A percentile compares a stretch with the other conserved stretches of the same genome.
Evolutionary conservation across 768 basidiomycete species (phyloP).

Genomic region (Agrocybe chaxingu): DNA sequence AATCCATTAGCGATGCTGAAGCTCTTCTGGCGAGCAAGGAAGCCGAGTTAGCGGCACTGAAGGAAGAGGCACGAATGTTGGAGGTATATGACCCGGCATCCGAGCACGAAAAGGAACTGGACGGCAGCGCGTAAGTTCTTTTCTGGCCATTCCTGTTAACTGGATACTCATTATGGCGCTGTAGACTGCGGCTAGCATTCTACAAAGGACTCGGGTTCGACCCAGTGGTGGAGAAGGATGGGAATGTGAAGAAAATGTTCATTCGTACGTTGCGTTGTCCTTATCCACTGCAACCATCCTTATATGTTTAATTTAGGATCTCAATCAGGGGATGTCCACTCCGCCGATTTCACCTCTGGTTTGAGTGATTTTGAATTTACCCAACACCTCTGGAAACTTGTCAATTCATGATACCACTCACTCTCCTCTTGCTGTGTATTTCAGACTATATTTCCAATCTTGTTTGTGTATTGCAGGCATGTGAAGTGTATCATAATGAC

Average conservation of each 20-base stretch:
- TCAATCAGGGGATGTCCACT: constrained; percentile 45
- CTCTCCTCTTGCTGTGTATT: background rate
- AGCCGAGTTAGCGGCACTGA: constrained; percentile 64
- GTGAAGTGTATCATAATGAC: constrained; percentile 13
- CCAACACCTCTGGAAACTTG: constrained; percentile 43
- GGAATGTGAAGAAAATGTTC: constrained; percentile 56
- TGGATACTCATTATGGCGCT: constrained; percentile 3
- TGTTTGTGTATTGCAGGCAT: constrained; percentile 9
- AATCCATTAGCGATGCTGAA: constrained; percentile 74
- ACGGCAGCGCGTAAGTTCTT: constrained; percentile 59
- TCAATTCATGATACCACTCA: constrained; percentile 30
- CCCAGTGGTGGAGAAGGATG: constrained; percentile 53
- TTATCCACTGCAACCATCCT: background rate
- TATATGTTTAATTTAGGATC: constrained; percentile 33
- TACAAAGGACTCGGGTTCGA: constrained; percentile 74
- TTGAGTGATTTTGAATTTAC: constrained; percentile 35
- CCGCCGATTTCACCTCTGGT: constrained; percentile 32
- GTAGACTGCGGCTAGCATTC: constrained; percentile 63
- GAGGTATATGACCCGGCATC: constrained; percentile 71
- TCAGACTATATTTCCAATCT: background rate
- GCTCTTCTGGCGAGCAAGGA: constrained; percentile 62
- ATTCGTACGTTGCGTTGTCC: constrained; percentile 47
- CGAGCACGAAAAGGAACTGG: constrained; percentile 68
- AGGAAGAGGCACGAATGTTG: constrained; percentile 56
- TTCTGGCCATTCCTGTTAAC: background rate